Percentiles rank a stretch among this genome's conserved stretches.
Conservation (phyloP, 768 basidiomycete species). For the Phlebiopsis gigantea region DNA sequence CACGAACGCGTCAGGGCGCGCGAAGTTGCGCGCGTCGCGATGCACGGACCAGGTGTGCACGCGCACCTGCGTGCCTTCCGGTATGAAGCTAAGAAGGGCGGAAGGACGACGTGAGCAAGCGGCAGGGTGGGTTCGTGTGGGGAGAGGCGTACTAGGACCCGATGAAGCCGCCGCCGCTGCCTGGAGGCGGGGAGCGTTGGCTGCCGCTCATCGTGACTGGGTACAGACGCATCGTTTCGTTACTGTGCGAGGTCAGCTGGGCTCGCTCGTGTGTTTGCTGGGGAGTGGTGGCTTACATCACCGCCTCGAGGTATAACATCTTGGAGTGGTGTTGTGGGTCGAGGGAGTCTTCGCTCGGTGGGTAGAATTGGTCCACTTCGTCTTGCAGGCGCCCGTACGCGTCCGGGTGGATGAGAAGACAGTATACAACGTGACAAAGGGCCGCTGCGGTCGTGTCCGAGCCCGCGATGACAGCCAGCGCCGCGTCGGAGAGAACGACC, state of each 20-base stretch:
- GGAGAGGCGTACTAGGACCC: constrained; percentile 7
- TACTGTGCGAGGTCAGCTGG: constrained; percentile 23
- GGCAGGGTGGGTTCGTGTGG: too few species aligned
- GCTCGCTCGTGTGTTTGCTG: neutral
- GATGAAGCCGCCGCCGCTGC: constrained; percentile 12
- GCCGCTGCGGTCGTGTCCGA: constrained; percentile 40
- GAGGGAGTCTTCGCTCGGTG: constrained; percentile 26
- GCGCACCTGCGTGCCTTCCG: constrained; percentile 14
- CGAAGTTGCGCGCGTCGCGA: constrained; percentile 39
- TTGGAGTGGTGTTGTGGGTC: constrained; percentile 12
- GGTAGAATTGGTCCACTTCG: constrained; percentile 36
- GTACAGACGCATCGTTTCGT: constrained; percentile 39
- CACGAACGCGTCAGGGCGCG: constrained; percentile 32
- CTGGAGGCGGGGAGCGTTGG: constrained; percentile 30
- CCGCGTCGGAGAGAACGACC: constrained; percentile 36
- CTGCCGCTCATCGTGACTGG: constrained; percentile 36
- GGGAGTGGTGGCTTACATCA: constrained; percentile 14
- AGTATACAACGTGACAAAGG: constrained; percentile 32
- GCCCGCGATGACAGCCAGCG: constrained; percentile 40
- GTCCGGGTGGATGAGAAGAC: constrained; percentile 28
- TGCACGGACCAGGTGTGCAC: constrained; percentile 38
- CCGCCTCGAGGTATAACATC: constrained; percentile 21
- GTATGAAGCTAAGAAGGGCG: constrained; percentile 12
- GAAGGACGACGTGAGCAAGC: too few species aligned
- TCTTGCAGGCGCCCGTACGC: constrained; percentile 31